Evolutionary conservation across 2,329 filamentous ascomycete species (phyloP), one percentile per base, ranked within the genome.

Genomic region (Nemania sp.): DNA sequence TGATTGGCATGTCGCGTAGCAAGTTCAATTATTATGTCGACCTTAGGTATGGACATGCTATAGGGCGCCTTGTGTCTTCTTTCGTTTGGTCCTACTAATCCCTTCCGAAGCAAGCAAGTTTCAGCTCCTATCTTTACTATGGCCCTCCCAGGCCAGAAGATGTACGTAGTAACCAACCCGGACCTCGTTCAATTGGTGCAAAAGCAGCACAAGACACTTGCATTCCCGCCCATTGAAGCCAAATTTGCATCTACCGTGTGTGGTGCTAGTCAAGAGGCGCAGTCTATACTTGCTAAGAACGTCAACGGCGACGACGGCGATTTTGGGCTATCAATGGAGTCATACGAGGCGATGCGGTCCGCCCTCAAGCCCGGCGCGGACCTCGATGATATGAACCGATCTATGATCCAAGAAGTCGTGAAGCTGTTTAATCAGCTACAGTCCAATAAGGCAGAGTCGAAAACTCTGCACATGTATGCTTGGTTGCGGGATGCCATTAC

Each of bases 151-250:
- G 80, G 81, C 3, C 75, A 79, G 32, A 80, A 81, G 57, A 75
- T 83, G 57, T 84, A 84, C 55, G 74, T 84, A 10, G 77, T 83
- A 13, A 80, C 80, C 10, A 76, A 74, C 1, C 75, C 78, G 0
- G 66, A 77, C 0, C 70, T 84, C 22, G 79, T 84, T 27, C 75
- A 78, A 8, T 63, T 53, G 0, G 77, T 82, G 2, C 82, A 84
- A 64, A 80, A 78, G 47, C 79, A 81, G 64, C 73, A 73, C 61
- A 80, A 78, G 59, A 71, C 67, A 1, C 67, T 80, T 6, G 79
- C 79, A 0, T 84, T 84, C 56, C 76, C 77, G 2, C 79, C 81
- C 0, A 79, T 83, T 26, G 74, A 75, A 51, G 79, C 77, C 49
- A 77, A 77, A 45, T 77, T 79, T 18, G 72, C 77, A 6, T 71